Conservation (phyloP, 352 stramenopile species). For the Phytophthora brassicae region DNA sequence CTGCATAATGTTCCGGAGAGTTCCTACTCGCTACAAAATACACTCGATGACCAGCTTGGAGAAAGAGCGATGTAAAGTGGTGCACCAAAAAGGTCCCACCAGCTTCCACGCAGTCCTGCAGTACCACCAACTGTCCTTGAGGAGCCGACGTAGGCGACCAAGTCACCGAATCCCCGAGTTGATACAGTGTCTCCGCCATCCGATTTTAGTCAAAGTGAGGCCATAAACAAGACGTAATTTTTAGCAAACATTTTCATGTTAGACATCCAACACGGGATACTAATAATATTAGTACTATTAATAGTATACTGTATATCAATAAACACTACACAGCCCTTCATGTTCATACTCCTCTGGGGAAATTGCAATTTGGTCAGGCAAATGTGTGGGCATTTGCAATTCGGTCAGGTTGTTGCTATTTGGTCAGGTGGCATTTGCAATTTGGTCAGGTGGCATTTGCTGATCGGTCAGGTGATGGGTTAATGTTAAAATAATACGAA, state of each 20-base stretch:
- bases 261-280: no score
- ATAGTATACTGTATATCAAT: no score
- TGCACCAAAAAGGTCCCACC: slow-evolving; percentile 65
- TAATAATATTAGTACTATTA: no score
- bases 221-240: slow-evolving; percentile 21
- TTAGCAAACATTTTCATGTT: background rate
- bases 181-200: slow-evolving; percentile 64
- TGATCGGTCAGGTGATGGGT: no score
- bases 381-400: no score
- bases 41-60: slow-evolving; percentile 70
- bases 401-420: no score
- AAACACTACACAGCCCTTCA: no score
- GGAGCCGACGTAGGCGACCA: slow-evolving; percentile 56
- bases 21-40: slow-evolving; percentile 57
- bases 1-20: slow-evolving; percentile 57
- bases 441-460: no score
- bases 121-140: slow-evolving; percentile 50
- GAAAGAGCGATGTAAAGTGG: slow-evolving; percentile 69
- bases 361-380: no score
- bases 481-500: no score
- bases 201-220: slow-evolving; percentile 10
- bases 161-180: slow-evolving; percentile 50
- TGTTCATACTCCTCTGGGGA: no score
- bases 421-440: no score
- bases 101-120: slow-evolving; percentile 62